Evolutionary conservation across 768 basidiomycete species (phyloP), one percentile per base, ranked within the genome.

Genomic region (Naganishia onofrii): DNA sequence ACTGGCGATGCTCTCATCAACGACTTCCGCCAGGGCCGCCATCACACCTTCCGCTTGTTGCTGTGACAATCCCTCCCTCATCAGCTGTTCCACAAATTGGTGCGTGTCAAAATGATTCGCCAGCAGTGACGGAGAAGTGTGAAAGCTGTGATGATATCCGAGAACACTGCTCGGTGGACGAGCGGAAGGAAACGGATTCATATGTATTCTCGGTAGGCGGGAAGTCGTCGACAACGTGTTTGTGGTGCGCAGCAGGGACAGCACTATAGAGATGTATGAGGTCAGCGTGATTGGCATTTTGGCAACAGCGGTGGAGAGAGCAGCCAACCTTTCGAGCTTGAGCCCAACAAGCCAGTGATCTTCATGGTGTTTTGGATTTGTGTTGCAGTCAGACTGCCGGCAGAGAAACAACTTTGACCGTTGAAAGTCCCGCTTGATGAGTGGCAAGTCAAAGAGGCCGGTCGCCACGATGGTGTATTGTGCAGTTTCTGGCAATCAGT

Each of bases 21-120:
- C 93, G 71, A 98, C 94, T 75, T 93, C 92, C 15, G 93, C 91
- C 86, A 99, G 90, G 9, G 94, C 92, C 55, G 88, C 85, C 93
- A 98, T 96, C 78, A 99, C 90, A 3, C 96, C 95, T 79, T 97
- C 93, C 0, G 95, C 93, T 82, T 97, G 95, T 26, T 88, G 87
- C 21, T 92, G 86, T 73, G 89, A 92, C 52, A 98, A 82, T 0
- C 95, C 95, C 77, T 96, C 90, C 70, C 87, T 85, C 81, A 93
- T 91, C 67, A 98, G 83, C 42, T 92, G 88, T 81, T 92, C 88
- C 46, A 97, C 93, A 77, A 96, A 95, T 72, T 91, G 89, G 77
- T 95, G 92, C 0, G 94, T 97, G 79, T 98, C 95, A 74, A 98
- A 97, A 79, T 94, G 93, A 66, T 72, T 68, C 60, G 60, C 71